Evolutionary conservation across 768 basidiomycete genomes (phyloP).

Genomic region (Lentinula sp.): DNA sequence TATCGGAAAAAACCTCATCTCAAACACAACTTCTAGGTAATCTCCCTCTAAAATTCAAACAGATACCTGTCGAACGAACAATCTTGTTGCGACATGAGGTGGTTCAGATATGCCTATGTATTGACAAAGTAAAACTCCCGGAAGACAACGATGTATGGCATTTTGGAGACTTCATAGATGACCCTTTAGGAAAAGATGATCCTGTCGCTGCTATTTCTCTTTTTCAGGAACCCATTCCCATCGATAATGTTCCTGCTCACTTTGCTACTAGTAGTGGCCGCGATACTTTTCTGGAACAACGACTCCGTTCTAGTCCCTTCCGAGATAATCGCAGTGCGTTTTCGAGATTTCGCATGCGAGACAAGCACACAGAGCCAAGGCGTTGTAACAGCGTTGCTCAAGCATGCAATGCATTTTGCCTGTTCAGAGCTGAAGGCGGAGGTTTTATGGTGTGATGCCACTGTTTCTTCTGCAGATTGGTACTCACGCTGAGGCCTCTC

Average conservation of each 20-base stretch:
- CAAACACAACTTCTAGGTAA: too few relatives aligned
- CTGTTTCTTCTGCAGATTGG: slow-evolving; percentile 37
- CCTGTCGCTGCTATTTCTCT: slow-evolving; percentile 53
- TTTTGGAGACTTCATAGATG: slow-evolving; percentile 47
- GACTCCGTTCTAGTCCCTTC: background rate
- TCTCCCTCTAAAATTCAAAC: background rate
- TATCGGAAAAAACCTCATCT: too few relatives aligned
- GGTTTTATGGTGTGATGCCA: slow-evolving; percentile 55
- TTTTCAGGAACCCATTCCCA: slow-evolving; percentile 38
- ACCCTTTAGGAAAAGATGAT: slow-evolving; percentile 12
- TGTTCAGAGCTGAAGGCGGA: slow-evolving; percentile 32
- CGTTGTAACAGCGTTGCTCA: slow-evolving; percentile 44
- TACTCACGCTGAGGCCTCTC: slow-evolving; percentile 47
- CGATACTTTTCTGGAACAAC: background rate
- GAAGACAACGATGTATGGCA: slow-evolving; percentile 47
- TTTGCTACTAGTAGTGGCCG: background rate
- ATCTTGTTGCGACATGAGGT: slow-evolving; percentile 48
- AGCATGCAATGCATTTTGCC: slow-evolving; percentile 30
- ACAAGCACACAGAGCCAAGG: slow-evolving; percentile 44
- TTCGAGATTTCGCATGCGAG: slow-evolving; percentile 59
- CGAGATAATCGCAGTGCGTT: slow-evolving; percentile 27
- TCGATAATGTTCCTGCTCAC: slow-evolving; percentile 17
- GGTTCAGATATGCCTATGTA: slow-evolving; percentile 38
- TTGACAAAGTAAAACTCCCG: slow-evolving; percentile 42
- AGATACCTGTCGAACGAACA: slow-evolving; percentile 36